Conservation (phyloP, 371 early-diverging fungal genomes). For the Saksenaea vasiformis region DNA sequence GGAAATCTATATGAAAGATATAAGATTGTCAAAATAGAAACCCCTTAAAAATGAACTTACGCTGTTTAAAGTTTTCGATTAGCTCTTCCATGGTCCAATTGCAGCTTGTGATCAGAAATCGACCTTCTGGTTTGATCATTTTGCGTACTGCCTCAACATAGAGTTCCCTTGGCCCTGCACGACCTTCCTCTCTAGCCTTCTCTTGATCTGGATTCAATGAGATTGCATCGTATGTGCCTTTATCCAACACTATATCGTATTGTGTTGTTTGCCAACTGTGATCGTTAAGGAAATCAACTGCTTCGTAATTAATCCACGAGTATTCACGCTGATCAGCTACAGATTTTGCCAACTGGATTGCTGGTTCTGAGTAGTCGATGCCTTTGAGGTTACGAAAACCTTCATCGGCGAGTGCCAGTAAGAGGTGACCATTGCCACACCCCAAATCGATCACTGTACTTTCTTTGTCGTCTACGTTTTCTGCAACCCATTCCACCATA, state of each 20-base stretch:
- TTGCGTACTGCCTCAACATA: constrained; percentile 32
- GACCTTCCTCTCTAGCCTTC: constrained; percentile 30
- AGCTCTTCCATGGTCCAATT: constrained; percentile 93
- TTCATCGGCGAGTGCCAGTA: constrained; percentile 68
- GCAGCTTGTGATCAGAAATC: constrained; percentile 87
- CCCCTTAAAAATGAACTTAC: constrained; percentile 42
- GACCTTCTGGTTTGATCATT: constrained; percentile 39
- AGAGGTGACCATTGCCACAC: constrained; percentile 91
- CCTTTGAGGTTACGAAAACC: constrained; percentile 78
- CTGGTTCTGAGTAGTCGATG: constrained; percentile 83
- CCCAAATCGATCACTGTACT: constrained; percentile 80
- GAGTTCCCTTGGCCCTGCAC: constrained; percentile 39
- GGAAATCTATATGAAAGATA: constrained; percentile 49
- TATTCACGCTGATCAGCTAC: constrained; percentile 52
- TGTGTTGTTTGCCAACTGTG: constrained; percentile 33
- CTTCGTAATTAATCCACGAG: constrained; percentile 49
- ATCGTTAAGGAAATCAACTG: constrained; percentile 65
- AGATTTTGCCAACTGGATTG: constrained; percentile 69
- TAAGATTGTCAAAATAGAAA: background rate
- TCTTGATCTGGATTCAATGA: constrained; percentile 66
- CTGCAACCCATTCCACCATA: constrained; percentile 83
- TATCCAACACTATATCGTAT: constrained; percentile 80
- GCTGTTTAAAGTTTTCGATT: constrained; percentile 57
- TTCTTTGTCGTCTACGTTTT: constrained; percentile 42
- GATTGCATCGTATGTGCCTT: constrained; percentile 95